Percentiles rank a stretch among this genome's conserved stretches.
Evolutionary conservation across 2,329 filamentous ascomycete species (phyloP).

Genomic region (Exophiala dermatitidis): DNA sequence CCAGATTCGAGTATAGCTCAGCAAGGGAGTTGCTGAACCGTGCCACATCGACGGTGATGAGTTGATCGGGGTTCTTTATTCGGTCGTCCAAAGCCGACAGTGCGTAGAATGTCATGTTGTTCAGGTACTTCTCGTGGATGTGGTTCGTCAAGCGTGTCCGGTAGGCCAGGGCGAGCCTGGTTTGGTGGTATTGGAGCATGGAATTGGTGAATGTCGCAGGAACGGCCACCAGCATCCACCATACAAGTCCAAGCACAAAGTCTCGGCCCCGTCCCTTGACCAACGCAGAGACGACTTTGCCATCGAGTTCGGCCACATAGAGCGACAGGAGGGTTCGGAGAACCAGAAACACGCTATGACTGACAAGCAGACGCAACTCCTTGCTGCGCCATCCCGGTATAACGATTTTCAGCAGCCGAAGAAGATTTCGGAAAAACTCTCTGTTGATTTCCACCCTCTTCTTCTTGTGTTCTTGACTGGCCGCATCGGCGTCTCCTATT

Average conservation of each 20-base stretch:
- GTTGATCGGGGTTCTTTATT: constrained; percentile 96
- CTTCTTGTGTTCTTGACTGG: constrained; percentile 36
- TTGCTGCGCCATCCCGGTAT: constrained; percentile 85
- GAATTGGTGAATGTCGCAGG: constrained; percentile 98
- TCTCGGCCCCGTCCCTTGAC: constrained; percentile 87
- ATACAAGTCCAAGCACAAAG: constrained; percentile 79
- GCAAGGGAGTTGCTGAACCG: constrained; percentile 94
- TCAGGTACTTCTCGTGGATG: constrained; percentile 92
- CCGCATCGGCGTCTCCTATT: constrained; percentile 30
- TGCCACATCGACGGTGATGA: constrained; percentile 92
- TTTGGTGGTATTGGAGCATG: constrained; percentile 97
- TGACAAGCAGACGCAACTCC: constrained; percentile 76
- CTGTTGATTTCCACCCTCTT: constrained; percentile 89
- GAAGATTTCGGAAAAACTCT: constrained; percentile 72
- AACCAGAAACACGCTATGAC: constrained; percentile 89
- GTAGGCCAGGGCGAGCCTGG: constrained; percentile 86
- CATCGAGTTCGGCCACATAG: constrained; percentile 90
- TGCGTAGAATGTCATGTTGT: constrained; percentile 96
- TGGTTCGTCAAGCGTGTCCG: constrained; percentile 86
- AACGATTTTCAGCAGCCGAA: constrained; percentile 74
- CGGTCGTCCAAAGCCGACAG: constrained; percentile 91
- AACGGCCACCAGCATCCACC: constrained; percentile 98
- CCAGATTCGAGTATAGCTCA: constrained; percentile 91
- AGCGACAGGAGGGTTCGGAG: constrained; percentile 85
- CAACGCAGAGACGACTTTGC: constrained; percentile 81